Evolutionary conservation across 345 rosid species (phyloP), one percentile per base, ranked within the genome.

Genomic region (Pistacia integerrima): DNA sequence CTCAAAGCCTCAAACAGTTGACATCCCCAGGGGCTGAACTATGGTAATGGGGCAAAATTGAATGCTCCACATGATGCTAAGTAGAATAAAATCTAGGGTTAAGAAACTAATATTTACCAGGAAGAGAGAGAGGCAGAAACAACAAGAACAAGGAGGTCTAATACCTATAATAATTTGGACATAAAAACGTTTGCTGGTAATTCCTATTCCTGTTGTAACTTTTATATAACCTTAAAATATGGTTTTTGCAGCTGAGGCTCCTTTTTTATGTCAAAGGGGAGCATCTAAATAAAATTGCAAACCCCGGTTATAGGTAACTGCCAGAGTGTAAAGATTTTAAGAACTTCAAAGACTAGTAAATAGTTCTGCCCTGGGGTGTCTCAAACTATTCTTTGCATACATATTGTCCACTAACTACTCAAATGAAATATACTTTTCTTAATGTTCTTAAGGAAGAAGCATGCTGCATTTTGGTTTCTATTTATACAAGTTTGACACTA

Each of bases 401-500:
- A 12, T n/a, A 28, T 25, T 49, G 0, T 25, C 25, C n/a, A 4
- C 36, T 36, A 36, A 6, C 35, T 17, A 1, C 36, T 48, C 14
- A 30, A 57, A 69, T 46, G 17, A 59, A 69, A 28, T 28, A 16
- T 58, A 33, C 5, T 17, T 59, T 76, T 33, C 1, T 11, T 60
- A 28, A 25, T 25, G 0, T 72, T 69, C 8, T 51, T 10, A 38
- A 51, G 60, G 72, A 52, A 68, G 44, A 41, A 41, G 30, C 69
- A 4, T 7, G 14, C 59, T 73, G 25, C 61, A 35, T 54, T 13
- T 20, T 28, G 38, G 11, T 4, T 67, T 30, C 35, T n/a, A 36
- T 25, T 72, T 28, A 3, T 59, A 5, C 64, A 57, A 63, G 64
- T 44, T 63, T 80, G 41, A 63, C 36, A 4, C 25, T 72, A 14